Base-by-base conservation (phyloP, 257 asterid genomes). In the Sherardia arvensis region DNA sequence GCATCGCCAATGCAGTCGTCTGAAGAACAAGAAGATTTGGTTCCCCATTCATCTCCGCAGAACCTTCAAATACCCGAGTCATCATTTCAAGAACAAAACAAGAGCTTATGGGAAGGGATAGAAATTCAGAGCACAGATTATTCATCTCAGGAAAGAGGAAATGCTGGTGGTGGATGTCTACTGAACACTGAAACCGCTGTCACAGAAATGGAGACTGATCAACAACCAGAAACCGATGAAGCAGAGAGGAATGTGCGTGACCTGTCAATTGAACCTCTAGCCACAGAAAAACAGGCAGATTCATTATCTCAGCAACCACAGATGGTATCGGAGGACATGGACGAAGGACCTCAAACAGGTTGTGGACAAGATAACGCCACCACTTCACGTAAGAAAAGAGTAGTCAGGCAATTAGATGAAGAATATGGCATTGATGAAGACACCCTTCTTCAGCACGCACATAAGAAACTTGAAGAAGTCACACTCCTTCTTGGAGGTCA, bases 401-500 rank as follows among this genome's bases (percentile, higher is more conserved):
- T 11, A 53, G 30, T 65, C 27, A 66, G 55, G 47, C 57, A 61
- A n/a, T 18, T 54, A 11, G 54, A 54, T 23, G 32, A 8, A 14
- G 71, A 43, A n/a, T 43, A 67, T 43, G 49, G 64, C 29, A 43
- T 43, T 43, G 20, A 43, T 43, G n/a, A 1, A n/a, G 45, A 38
- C 17, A 54, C 27, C 23, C 43, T 67, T 67, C 48, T 38, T 30
- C 48, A 67, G 17, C 40, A 67, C 45, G 45, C 65, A 40, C 57
- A 33, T 26, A 40, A 43, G 17, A 43, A 43, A 43, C 51, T 43
- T 14, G 20, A 43, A 43, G 20, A 43, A 0, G 51, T 43, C 7
- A 20, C 51, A 14, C 21, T 43, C 51, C 51, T 54, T 67, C 65
- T 67, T 29, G 65, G 65, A 38, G 63, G 65, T 43, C 51, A 43